Conservation (phyloP, 2,329 filamentous ascomycete species). For the Pseudonectria buxi region DNA sequence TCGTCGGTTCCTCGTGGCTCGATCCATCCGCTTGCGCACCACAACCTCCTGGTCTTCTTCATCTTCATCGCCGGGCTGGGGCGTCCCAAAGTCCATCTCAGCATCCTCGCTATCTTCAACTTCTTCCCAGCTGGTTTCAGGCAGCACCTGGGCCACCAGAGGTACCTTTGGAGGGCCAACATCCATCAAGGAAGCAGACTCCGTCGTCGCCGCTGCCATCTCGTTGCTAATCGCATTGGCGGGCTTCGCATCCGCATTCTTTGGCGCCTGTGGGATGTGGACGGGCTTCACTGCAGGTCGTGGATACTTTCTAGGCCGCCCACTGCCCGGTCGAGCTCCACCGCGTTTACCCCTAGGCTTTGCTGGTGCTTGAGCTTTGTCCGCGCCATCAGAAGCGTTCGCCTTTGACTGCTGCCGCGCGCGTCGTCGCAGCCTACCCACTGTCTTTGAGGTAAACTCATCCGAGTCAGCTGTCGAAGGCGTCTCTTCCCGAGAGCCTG, state of each 20-base stretch:
- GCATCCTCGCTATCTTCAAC: conserved; percentile 25
- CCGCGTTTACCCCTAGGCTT: conserved; percentile 31
- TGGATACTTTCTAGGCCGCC: conserved; percentile 33
- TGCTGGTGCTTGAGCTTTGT: conserved; percentile 14
- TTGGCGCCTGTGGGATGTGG: neutral
- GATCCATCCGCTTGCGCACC: conserved; percentile 19
- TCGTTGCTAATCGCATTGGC: neutral
- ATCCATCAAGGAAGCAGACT: neutral
- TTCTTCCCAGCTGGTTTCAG: conserved; percentile 19
- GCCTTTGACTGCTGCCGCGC: conserved; percentile 11
- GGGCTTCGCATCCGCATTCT: neutral
- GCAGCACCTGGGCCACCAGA: conserved; percentile 1
- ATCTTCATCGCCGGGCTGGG: conserved; percentile 13
- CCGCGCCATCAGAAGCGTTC: conserved; percentile 4
- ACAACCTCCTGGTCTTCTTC: conserved; percentile 27
- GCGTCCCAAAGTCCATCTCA: conserved; percentile 10
- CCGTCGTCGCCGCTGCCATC: neutral
- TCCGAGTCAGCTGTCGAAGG: conserved; percentile 21
- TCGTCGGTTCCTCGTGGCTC: conserved; percentile 25
- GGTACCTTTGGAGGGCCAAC: neutral
- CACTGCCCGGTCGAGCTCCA: conserved; percentile 32
- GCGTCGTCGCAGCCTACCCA: conserved; percentile 22
- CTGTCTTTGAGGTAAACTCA: conserved; percentile 10
- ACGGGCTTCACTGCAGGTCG: conserved; percentile 17
- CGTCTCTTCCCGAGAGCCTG: conserved; percentile 13